Percentiles rank a stretch among this genome's conserved stretches.
Conservation (phyloP, 2,329 filamentous ascomycete species). For the Bipolaris bicolor region DNA sequence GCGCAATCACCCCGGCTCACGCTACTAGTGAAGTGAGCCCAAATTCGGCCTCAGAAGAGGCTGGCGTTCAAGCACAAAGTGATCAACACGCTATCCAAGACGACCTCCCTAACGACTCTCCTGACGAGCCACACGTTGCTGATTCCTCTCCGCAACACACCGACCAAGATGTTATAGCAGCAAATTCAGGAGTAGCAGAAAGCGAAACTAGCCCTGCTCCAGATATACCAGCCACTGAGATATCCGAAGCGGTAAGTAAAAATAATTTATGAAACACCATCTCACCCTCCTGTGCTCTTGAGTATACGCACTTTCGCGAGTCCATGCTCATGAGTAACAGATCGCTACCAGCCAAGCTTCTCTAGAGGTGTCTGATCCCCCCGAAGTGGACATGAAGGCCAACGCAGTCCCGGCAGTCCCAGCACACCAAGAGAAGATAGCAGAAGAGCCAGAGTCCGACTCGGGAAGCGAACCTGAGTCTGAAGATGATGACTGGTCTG, state of each 20-base stretch:
- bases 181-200: constrained; percentile 4
- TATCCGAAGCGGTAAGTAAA: constrained; percentile 14
- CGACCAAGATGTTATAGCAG: constrained; percentile 11
- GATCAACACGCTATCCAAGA: constrained; percentile 10
- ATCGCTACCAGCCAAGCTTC: background rate
- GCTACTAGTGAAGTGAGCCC: constrained; percentile 13
- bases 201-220: constrained; percentile 7
- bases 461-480: constrained; percentile 11
- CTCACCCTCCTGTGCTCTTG: background rate
- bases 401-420: background rate
- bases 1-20: constrained; percentile 14
- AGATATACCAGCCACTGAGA: constrained; percentile 13
- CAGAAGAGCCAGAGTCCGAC: constrained; percentile 2
- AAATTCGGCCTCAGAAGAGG: constrained; percentile 13
- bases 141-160: constrained; percentile 5
- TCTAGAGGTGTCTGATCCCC: constrained; percentile 1
- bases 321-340: constrained; percentile 8
- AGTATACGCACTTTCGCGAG: background rate
- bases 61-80: constrained; percentile 12
- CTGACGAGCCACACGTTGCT: background rate
- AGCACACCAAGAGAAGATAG: background rate
- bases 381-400: constrained; percentile 2
- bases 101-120: constrained; percentile 1
- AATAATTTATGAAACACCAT: background rate
- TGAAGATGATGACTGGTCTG: constrained; percentile 15